Evolutionary conservation across 768 basidiomycete genomes (phyloP).

Genomic region (Kwoniella sp.): DNA sequence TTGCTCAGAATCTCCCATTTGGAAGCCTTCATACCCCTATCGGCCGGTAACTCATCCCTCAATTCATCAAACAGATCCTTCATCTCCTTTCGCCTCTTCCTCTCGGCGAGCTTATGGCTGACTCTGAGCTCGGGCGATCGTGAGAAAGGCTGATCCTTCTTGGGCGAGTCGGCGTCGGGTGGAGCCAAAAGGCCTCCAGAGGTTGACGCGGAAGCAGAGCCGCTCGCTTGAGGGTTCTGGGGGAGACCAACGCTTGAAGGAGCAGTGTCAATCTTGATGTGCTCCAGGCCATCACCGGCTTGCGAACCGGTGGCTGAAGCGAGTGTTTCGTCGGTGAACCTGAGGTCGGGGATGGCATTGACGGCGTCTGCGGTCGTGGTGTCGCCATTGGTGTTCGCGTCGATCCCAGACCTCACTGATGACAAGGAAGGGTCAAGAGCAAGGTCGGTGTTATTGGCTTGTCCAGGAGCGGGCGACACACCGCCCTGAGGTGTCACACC

Average conservation of each 20-base stretch:
- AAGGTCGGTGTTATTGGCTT: slow-evolving; percentile 11
- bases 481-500: slow-evolving; percentile 6
- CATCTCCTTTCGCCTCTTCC: slow-evolving; percentile 98
- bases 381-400: slow-evolving; percentile 7
- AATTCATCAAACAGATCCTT: slow-evolving; percentile 97
- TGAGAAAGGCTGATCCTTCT: slow-evolving; percentile 72
- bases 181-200: slow-evolving; percentile 18
- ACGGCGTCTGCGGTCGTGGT: slow-evolving; percentile 8
- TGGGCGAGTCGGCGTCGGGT: slow-evolving; percentile 54
- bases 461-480: background rate
- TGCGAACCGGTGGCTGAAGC: slow-evolving; percentile 29
- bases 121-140: slow-evolving; percentile 92
- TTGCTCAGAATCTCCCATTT: slow-evolving; percentile 99
- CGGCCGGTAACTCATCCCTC: slow-evolving; percentile 85
- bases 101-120: slow-evolving; percentile 94
- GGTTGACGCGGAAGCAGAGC: background rate
- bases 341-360: slow-evolving; percentile 9
- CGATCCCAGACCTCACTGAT: slow-evolving; percentile 32
- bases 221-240: background rate
- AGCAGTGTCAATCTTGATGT: background rate
- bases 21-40: slow-evolving; percentile 91
- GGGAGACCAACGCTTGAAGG: background rate
- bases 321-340: slow-evolving; percentile 31
- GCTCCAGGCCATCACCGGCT: slow-evolving; percentile 5
- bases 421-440: slow-evolving; percentile 33